Evolutionary conservation across 2,329 filamentous ascomycete species (phyloP), one percentile per base, ranked within the genome.

Genomic region (Aurifilum marmelostoma): DNA sequence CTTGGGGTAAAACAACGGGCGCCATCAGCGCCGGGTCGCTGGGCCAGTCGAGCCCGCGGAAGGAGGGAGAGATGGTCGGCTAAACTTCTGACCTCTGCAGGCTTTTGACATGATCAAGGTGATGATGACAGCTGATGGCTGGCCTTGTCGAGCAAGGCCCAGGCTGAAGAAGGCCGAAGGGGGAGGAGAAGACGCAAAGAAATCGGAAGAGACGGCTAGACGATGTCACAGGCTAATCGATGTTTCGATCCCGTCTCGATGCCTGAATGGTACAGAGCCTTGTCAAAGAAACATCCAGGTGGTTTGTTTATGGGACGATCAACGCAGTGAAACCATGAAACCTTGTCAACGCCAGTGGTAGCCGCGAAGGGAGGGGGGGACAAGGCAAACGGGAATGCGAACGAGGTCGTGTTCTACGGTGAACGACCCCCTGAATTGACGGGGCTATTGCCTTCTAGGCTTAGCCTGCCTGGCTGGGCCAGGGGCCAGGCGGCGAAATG

Each of bases 41-140:
- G 9, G 21, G 43, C 43, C 43, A n/a, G 21, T 21, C 43, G 37
- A 9, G 3, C 43, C 43, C 43, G 7, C 43, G 9, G 21, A 11
- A 7, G 3, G 8, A 21, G 39, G 14, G 12, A 41, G 39, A 5
- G 43, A 7, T 7, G 50, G 43, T 11, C 43, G 27, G 11, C 27
- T 11, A 56, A 18, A 56, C 52, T 16, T 32, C 52, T 32, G 27
- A 18, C 52, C 18, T 14, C 52, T 56, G 52, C 24, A 29, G 52
- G 24, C 52, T 56, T 29, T 27, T 29, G 18, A 0, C 52, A 56
- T 56, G 24, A 56, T 56, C 52, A 56, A 32, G 52, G 52, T 56
- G 52, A 32, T 32, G 52, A 56, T 56, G 60, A 47, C 60, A 54
- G 62, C 47, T 64, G 62, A 54, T 64, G 62, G 39, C 24, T 3